Evolutionary conservation across 805 yeast species (phyloP).

Genomic region (Wickerhamiella siamensis): DNA sequence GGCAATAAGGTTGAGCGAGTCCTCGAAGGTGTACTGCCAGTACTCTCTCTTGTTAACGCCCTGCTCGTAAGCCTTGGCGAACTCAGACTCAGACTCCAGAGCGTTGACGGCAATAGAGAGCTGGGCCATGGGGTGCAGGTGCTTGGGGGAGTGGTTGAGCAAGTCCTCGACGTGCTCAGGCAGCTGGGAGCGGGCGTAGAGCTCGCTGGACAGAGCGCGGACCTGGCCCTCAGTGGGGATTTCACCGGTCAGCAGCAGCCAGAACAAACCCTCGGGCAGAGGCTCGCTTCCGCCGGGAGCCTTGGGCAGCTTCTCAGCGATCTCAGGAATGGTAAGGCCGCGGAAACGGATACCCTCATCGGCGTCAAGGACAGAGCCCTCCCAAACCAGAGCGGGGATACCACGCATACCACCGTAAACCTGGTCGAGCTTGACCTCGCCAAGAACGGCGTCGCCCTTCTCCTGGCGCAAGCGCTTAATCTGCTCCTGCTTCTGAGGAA

Average conservation of each 20-base stretch:
- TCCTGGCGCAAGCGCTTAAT: conserved; percentile 79
- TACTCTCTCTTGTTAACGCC: conserved; percentile 71
- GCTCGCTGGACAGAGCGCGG: conserved; percentile 55
- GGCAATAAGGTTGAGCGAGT: conserved; percentile 64
- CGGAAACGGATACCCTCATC: conserved; percentile 71
- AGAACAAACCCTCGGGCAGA: conserved; percentile 68
- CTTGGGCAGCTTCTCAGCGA: conserved; percentile 60
- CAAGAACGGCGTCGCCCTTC: conserved; percentile 65
- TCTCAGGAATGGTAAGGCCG: conserved; percentile 70
- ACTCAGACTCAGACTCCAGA: conserved; percentile 67
- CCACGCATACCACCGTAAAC: conserved; percentile 91
- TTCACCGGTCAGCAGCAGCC: conserved; percentile 75
- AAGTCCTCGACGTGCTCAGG: conserved; percentile 67
- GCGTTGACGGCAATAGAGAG: conserved; percentile 73
- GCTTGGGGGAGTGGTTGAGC: conserved; percentile 58
- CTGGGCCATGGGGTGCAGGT: conserved; percentile 83
- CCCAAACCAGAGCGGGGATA: conserved; percentile 75
- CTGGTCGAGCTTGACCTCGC: conserved; percentile 62
- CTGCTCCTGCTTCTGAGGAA: conserved; percentile 86
- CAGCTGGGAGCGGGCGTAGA: conserved; percentile 62
- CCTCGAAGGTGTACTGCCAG: conserved; percentile 77
- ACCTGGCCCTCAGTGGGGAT: conserved; percentile 62
- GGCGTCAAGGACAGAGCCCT: conserved; percentile 75
- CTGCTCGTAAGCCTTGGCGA: conserved; percentile 70
- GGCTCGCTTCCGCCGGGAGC: conserved; percentile 52